phyloP scores from a whole-genome alignment of 805 yeast genomes.

The Zygotorulaspora danielsina region DNA sequence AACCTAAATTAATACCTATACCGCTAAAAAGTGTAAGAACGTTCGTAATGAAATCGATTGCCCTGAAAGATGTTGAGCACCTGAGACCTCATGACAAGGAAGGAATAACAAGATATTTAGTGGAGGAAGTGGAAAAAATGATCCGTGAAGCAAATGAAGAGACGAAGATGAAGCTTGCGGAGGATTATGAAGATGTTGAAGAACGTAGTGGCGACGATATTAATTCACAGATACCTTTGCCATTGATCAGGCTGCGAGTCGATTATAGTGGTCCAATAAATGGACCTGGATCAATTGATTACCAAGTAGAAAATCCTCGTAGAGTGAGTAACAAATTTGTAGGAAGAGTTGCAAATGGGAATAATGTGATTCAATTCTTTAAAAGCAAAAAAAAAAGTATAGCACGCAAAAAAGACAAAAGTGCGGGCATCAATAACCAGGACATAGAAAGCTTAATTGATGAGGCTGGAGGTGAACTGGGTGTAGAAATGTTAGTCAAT shows the following conservation, averaged over 20 bases:
- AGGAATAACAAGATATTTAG: constrained; percentile 57
- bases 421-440: constrained; percentile 13
- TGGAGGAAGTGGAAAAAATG: constrained; percentile 60
- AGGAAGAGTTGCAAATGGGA: constrained; percentile 86
- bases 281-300: constrained; percentile 43
- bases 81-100: constrained; percentile 59
- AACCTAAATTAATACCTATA: constrained; percentile 46
- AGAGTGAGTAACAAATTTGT: constrained; percentile 87
- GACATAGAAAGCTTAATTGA: constrained; percentile 17
- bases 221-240: constrained; percentile 55
- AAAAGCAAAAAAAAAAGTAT: constrained; percentile 40
- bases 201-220: constrained; percentile 24
- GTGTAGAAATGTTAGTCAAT: constrained; percentile 59
- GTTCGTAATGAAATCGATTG: constrained; percentile 65
- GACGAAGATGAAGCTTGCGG: constrained; percentile 39
- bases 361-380: constrained; percentile 73
- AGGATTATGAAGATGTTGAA: constrained; percentile 20
- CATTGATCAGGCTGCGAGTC: constrained; percentile 74
- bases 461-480: constrained; percentile 40
- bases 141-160: constrained; percentile 54
- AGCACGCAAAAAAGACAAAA: constrained; percentile 10
- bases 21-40: constrained; percentile 67
- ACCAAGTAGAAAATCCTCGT: constrained; percentile 85
- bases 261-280: constrained; percentile 65
- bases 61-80: constrained; percentile 47